Base-by-base conservation (phyloP, 2,329 filamentous ascomycete species). In the Penicillium sp. region DNA sequence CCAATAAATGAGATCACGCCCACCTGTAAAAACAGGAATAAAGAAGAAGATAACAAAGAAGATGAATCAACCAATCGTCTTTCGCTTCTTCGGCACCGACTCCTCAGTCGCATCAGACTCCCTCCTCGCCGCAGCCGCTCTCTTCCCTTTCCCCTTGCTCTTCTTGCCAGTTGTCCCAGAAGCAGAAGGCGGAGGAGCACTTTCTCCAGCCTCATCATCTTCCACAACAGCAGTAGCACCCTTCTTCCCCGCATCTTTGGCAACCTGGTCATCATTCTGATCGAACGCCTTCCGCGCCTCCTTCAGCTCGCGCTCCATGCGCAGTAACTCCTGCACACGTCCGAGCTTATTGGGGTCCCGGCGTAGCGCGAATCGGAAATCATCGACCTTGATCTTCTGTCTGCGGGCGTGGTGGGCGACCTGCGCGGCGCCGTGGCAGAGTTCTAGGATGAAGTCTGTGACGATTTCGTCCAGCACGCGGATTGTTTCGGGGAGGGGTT, bases 321-420 rank as follows among this genome's bases (percentile, higher is more conserved):
- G 88, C 60, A 96, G 83, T 67, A 96, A 84, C 76, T 96, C 91
- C 69, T 90, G 86, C 48, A 97, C 91, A 65, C 93, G 86, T 42
- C 94, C 94, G 36, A 97, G 79, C 69, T 96, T 95, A 52, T 84
- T 80, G 7, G 89, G 87, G 66, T 97, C 95, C 58, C 89, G 85
- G 26, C 94, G 84, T 62, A 97, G 84, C 32, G 91, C 91, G 74
- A 96, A 99, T 67, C 95, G 91, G 76, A 99, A 96, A 74, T 99
- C 94, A 67, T 97, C 93, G 66, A 96, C 90, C 73, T 99, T 99
- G 75, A 99, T 91, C 76, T 99, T 99, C 66, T 96, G 90, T 2
- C 94, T 89, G 0, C 91, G 88, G 2, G 89, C 86, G 73, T 96
- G 90, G 70, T 90, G 86, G 0, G 94, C 94, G 46, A 88, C 87